Evolutionary conservation across 306 rosid genomes (phyloP), one percentile per base, ranked within the genome.

Genomic region (Argentina anserina): DNA sequence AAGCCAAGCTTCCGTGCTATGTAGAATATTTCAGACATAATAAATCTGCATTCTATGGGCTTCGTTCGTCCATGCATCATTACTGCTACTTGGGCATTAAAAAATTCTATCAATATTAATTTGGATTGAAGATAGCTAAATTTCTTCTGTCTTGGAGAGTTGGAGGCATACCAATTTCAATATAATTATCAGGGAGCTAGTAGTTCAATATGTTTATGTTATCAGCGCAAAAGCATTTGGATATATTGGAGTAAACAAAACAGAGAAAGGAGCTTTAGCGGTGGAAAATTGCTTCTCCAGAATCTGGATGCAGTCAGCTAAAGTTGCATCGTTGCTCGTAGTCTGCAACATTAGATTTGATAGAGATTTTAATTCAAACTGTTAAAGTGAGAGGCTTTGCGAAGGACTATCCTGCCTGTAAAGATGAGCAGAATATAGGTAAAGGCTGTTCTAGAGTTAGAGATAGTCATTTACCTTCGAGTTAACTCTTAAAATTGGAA

Each of bases 321-420:
- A 58, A 65, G 61, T 34, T 42, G 17, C 40, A 67, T 65, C 36
- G 56, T 52, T 52, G 71, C 37, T 47, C 65, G 23, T 25, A 1
- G 37, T 65, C 67, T 58, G 61, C 69, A 62, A 70, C 64, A 73
- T 73, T 40, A 63, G 75, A 70, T 78, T 80, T 14, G 36, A 71
- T 60, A 13, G 39, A 62, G 84, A 71, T 81, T 78, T 74, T 53
- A 43, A 65, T 49, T 33, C 65, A 72, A 84, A 74, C 77, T 20
- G 12, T 33, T 61, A 72, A 84, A 74, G 79, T 20, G 12, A 50
- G 59, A 81, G 62, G 73, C 55, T 42, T 56, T 58, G 65, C 43
- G 60, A 69, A 69, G 72, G 6, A 80, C 84, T 69, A 72, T 87
- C 71, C 74, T 84, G 84, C 72, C 70, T 78, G 87, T 76, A 82